A percentile compares a stretch with the other conserved stretches of the same genome.
phyloP scores from a whole-genome alignment of 2,329 filamentous ascomycete genomes.

The Ophiostoma piceae region DNA sequence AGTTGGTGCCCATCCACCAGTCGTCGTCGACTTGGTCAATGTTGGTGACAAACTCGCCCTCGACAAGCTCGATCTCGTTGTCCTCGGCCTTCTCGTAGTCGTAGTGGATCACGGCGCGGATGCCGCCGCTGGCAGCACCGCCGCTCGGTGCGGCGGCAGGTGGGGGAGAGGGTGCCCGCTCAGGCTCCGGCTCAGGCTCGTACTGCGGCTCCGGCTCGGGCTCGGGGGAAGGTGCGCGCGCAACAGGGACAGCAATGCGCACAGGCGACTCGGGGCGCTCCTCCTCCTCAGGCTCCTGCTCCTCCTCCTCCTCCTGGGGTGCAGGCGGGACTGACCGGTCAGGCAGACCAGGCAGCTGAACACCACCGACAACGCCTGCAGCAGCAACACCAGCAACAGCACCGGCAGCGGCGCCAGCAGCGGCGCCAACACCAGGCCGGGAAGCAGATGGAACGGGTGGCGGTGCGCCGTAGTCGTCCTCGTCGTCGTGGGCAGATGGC shows the following conservation, averaged over 20 bases:
- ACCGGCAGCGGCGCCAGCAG: neutral
- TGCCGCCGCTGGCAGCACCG: constrained; percentile 37
- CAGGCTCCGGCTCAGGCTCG: constrained; percentile 49
- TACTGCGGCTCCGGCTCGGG: constrained; percentile 57
- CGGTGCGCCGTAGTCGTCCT: constrained; percentile 51
- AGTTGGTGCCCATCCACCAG: constrained; percentile 97
- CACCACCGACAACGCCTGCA: constrained; percentile 73
- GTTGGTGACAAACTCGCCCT: constrained; percentile 82
- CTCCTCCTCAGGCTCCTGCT: constrained; percentile 36
- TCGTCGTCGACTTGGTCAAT: constrained; percentile 98
- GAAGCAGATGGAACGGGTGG: constrained; percentile 58
- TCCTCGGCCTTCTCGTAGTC: constrained; percentile 98
- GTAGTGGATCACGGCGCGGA: constrained; percentile 76
- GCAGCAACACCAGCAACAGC: constrained; percentile 42
- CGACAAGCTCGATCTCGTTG: constrained; percentile 86
- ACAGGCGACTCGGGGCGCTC: constrained; percentile 32
- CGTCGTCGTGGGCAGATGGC: constrained; percentile 33
- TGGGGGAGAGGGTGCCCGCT: constrained; percentile 37
- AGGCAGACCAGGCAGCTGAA: constrained; percentile 82
- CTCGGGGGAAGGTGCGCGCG: constrained; percentile 51
- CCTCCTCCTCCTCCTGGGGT: constrained; percentile 43
- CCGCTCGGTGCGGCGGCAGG: constrained; percentile 27
- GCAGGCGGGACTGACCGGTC: constrained; percentile 33
- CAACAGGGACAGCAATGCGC: constrained; percentile 40
- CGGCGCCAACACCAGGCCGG: constrained; percentile 46